Base-by-base conservation (phyloP, 2,329 filamentous ascomycete genomes). In the Aspergillus sp. region DNA sequence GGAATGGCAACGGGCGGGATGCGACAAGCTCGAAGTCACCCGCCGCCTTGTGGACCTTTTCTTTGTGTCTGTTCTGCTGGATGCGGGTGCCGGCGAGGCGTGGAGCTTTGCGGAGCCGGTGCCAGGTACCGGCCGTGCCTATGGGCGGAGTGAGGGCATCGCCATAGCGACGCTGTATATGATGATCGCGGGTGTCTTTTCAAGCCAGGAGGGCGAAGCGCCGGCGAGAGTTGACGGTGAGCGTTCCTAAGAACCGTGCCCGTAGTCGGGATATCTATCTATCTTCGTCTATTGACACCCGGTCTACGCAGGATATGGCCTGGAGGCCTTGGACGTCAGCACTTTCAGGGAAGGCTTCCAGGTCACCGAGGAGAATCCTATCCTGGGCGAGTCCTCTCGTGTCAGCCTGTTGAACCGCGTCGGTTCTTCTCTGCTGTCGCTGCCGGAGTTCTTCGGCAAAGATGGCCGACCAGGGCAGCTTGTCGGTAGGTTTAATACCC, bases 11-110 rank as follows among this genome's bases (percentile, higher is more conserved):
- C 48, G 45, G 2, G 53, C 59, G 0, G 54, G 53, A 1, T 49
- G 52, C 24, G 69, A 75, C 39, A 59, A 63, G 3, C 49, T 60
- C 8, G 73, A 75, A 41, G 51, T 66, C 2, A 70, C 70, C 1
- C 69, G 74, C 8, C 66, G 73, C 1, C 52, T 79, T 17, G 69
- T 78, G 32, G 75, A 80, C 37, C 56, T 80, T 8, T 79, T 79
- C 50, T 67, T 78, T 24, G 71, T 77, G 2, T 76, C 74, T 0
- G 73, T 77, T 3, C 61, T 77, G 20, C 57, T 77, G 1, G 73
- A 77, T 43, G 72, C 69, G 0, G 69, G 69, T 0, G 69, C 70
- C 0, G 70, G 69, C 1, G 66, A 72, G 44, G 39, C 51, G 8
- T 73, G 69, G 70, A 49, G 43, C 0, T 73, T 60, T 34, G 52